phyloP scores from a whole-genome alignment of 768 basidiomycete species.

The Tulasnella sp. region DNA sequence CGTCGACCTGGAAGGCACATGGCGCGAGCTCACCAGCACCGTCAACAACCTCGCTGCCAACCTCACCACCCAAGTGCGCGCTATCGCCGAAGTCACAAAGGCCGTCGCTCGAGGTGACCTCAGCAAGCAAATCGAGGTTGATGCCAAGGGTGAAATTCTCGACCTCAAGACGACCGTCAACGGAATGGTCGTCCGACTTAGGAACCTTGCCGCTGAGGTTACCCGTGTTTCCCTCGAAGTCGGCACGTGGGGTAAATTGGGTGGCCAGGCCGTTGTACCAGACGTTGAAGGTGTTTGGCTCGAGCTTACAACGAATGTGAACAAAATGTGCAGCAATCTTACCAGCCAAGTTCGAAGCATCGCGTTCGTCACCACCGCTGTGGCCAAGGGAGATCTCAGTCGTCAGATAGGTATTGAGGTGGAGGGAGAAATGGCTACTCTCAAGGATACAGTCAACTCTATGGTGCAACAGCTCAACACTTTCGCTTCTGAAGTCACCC shows the following conservation, averaged over 20 bases:
- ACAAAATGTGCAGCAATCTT: constrained; percentile 31
- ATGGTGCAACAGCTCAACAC: constrained; percentile 33
- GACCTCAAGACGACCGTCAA: constrained; percentile 72
- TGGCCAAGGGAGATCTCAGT: constrained; percentile 32
- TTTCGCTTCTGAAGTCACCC: constrained; percentile 34
- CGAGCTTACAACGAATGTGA: constrained; percentile 59
- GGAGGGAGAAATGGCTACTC: constrained; percentile 35
- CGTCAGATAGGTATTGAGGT: constrained; percentile 36
- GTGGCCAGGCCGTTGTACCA: constrained; percentile 85
- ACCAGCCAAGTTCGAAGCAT: constrained; percentile 34
- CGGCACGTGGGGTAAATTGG: constrained; percentile 84
- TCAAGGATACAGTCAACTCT: constrained; percentile 34
- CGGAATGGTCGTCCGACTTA: constrained; percentile 42
- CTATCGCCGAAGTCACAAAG: constrained; percentile 76
- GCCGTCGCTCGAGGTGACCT: constrained; percentile 75
- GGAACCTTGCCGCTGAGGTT: constrained; percentile 36
- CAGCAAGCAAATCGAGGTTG: constrained; percentile 72
- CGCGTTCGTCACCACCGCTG: constrained; percentile 30
- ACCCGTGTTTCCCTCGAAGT: constrained; percentile 86
- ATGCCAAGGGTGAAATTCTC: constrained; percentile 90
- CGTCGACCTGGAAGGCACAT: constrained; percentile 84
- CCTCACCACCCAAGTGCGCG: constrained; percentile 75
- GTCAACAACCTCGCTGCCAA: constrained; percentile 91
- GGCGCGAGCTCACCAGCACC: constrained; percentile 79
- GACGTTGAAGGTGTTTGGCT: constrained; percentile 39